These are phyloP conservation scores for Diaporthe sp. DNA, from an alignment of 2,329 filamentous ascomycete genomes.

Conservation along the genomic window DNA sequence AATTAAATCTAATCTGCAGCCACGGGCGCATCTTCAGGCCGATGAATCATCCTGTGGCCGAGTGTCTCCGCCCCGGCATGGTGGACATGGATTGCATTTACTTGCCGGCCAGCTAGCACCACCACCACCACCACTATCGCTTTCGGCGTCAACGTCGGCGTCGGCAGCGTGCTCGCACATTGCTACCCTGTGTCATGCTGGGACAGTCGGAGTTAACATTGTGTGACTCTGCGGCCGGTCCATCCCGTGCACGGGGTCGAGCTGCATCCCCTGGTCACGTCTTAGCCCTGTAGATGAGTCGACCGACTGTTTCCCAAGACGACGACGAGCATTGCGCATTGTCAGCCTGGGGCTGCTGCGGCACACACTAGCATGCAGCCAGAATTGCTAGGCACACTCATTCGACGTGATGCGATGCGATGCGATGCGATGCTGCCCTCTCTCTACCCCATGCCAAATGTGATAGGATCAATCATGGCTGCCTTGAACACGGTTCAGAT, in stretches of 20 bases:
- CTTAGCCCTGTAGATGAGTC: background rate
- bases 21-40: constrained; percentile 15
- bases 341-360: constrained; percentile 24
- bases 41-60: constrained; percentile 24
- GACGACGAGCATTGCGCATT: background rate
- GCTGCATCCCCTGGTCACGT: background rate
- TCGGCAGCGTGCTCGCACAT: constrained; percentile 23
- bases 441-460: background rate
- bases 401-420: background rate
- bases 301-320: background rate
- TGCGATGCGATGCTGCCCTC: background rate
- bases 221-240: background rate
- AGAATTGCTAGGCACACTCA: constrained; percentile 9
- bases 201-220: background rate
- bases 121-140: background rate
- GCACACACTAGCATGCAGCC: constrained; percentile 17
- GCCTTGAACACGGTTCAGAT: background rate
- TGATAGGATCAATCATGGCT: constrained; percentile 2
- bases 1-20: constrained; percentile 15
- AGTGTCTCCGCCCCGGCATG: constrained; percentile 17
- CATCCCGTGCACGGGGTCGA: background rate
- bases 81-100: background rate
- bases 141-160: constrained; percentile 13
- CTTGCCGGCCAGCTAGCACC: constrained; percentile 6
- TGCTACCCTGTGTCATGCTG: constrained; percentile 1